phyloP scores from a whole-genome alignment of 2,329 filamentous ascomycete species.

The Alternaria atra region DNA sequence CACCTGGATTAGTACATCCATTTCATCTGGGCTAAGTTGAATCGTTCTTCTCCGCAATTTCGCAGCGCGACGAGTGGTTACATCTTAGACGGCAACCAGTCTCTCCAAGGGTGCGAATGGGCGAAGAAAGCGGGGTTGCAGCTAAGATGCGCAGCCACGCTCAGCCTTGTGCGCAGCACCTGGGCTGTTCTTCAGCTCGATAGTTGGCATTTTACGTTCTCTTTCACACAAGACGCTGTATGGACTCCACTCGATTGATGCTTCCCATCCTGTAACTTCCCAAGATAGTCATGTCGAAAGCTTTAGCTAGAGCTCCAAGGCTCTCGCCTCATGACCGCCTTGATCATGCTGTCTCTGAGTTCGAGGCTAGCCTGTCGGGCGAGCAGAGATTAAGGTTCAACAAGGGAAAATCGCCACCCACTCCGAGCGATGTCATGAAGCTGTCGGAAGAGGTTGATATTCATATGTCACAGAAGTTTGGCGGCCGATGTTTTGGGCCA shows the following conservation, averaged over 20 bases:
- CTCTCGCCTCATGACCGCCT: slow-evolving; percentile 25
- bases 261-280: too few species aligned
- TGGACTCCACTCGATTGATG: not conserved
- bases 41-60: not conserved
- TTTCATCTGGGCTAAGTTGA: not conserved
- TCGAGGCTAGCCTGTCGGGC: slow-evolving; percentile 16
- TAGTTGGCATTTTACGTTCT: not conserved
- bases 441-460: slow-evolving; percentile 52
- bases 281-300: slow-evolving; percentile 8
- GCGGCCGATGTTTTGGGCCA: slow-evolving; percentile 51
- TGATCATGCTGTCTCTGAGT: slow-evolving; percentile 20
- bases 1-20: fast-evolving
- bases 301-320: slow-evolving; percentile 8
- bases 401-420: slow-evolving; percentile 5
- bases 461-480: slow-evolving; percentile 27
- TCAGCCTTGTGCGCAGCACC: slow-evolving; percentile 9
- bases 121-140: not conserved
- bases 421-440: slow-evolving; percentile 23
- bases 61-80: not conserved
- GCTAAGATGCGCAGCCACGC: slow-evolving; percentile 19
- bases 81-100: not conserved
- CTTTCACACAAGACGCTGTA: not conserved
- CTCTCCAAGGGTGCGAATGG: not conserved
- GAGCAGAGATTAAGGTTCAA: slow-evolving; percentile 17
- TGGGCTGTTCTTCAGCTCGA: slow-evolving; percentile 16